Evolutionary conservation across 192 early-diverging fungal species (phyloP).

Genomic region (Dissophora globulifera): DNA sequence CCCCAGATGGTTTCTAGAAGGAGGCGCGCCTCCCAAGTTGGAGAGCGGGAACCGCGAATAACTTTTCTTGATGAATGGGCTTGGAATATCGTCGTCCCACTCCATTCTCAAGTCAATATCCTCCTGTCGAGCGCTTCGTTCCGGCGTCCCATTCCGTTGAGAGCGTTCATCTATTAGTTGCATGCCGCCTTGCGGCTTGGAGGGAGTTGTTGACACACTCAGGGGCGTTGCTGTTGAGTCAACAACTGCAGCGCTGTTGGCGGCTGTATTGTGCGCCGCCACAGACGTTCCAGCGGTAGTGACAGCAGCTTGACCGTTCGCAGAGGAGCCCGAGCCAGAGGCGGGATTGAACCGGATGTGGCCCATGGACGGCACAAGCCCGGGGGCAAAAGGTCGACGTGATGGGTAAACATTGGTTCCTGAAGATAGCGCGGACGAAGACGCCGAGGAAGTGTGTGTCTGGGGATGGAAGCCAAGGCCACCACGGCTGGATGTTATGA

Average conservation of each 20-base stretch:
- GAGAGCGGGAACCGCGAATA: slow-evolving; percentile 4
- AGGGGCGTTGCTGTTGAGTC: not conserved
- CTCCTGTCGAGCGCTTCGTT: not conserved
- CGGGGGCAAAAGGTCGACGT: not conserved
- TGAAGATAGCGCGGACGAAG: not conserved
- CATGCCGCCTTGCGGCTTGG: not conserved
- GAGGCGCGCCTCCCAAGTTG: not conserved
- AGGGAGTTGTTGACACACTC: not conserved
- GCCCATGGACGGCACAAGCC: not conserved
- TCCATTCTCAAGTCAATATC: slow-evolving; percentile 33
- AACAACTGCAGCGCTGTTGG: not conserved
- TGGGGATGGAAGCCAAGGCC: not conserved
- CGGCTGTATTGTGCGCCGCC: not conserved
- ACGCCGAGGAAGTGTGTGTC: not conserved
- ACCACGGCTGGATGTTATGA: not conserved
- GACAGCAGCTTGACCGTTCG: not conserved
- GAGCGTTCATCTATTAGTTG: not conserved
- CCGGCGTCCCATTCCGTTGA: not conserved
- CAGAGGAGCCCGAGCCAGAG: not conserved
- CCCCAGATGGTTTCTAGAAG: slow-evolving; percentile 4
- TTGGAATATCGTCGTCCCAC: slow-evolving; percentile 43
- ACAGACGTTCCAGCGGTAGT: not conserved
- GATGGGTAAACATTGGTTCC: not conserved
- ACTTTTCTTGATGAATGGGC: slow-evolving; percentile 37
- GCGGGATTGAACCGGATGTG: slow-evolving; percentile 15